These are phyloP conservation scores for Astathelohania contejeani DNA, from an alignment of 371 early-diverging fungal species.

Conservation along the genomic window DNA sequence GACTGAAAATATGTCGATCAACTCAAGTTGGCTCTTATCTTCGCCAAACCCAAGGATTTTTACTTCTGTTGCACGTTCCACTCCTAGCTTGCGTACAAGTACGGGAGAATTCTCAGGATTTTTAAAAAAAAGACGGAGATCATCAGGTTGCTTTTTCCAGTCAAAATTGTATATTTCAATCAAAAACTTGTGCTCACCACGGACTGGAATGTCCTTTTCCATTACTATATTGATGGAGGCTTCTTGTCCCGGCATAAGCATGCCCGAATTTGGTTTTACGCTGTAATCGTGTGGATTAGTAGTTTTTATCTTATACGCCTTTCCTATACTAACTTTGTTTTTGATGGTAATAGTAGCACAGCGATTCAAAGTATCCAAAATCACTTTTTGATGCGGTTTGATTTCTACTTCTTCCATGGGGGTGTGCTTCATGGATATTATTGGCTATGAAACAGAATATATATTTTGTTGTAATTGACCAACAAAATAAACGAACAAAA, in stretches of 20 bases:
- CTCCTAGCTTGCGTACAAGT: no score
- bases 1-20: no score
- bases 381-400: not conserved
- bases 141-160: conserved; percentile 16
- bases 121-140: conserved; percentile 26
- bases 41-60: no score
- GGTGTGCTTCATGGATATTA: conserved; percentile 3
- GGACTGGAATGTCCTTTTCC: not conserved
- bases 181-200: conserved; percentile 22
- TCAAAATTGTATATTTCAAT: conserved; percentile 35
- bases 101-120: no score
- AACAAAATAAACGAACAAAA: conserved; percentile 10
- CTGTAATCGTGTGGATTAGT: conserved; percentile 33
- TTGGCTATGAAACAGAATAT: not conserved
- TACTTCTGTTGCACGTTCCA: no score
- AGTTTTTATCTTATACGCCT: conserved; percentile 33
- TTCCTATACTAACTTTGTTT: conserved; percentile 13
- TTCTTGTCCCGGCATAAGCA: conserved; percentile 22
- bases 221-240: conserved; percentile 18
- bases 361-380: conserved; percentile 3
- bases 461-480: not conserved
- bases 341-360: conserved; percentile 12
- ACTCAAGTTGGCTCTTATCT: no score
- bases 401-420: not conserved
- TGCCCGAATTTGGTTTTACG: conserved; percentile 37